Evolutionary conservation across 257 asterid species (phyloP).

Genomic region (Cordia subcordata): DNA sequence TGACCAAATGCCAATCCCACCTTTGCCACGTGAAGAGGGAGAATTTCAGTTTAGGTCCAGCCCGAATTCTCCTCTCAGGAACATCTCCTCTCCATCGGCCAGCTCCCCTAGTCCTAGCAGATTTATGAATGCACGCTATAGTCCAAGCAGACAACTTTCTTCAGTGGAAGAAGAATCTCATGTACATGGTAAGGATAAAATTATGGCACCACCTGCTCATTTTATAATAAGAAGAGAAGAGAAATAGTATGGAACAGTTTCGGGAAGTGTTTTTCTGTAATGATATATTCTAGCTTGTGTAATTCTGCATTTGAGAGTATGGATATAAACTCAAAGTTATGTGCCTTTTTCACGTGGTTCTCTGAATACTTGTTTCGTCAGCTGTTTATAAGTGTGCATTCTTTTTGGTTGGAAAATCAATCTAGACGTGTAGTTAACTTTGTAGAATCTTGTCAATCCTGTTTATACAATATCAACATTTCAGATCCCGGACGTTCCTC

Average conservation of each 20-base stretch:
- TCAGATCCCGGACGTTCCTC: not conserved
- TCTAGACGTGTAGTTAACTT: too few relatives aligned
- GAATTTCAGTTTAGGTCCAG: conserved; percentile 36
- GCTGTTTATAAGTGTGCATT: not conserved
- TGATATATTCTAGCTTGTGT: not conserved
- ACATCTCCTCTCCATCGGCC: conserved; percentile 24
- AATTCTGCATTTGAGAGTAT: not conserved
- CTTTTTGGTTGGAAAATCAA: not conserved
- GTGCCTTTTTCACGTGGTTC: not conserved
- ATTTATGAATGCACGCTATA: conserved; percentile 23
- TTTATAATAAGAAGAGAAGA: conserved; percentile 40
- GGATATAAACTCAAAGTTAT: not conserved
- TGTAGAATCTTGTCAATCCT: not conserved
- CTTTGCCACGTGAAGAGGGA: conserved; percentile 62
- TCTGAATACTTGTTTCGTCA: not conserved
- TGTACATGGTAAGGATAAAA: conserved; percentile 27
- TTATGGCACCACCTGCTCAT: conserved; percentile 44
- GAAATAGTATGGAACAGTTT: conserved; percentile 19
- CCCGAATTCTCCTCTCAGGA: conserved; percentile 22
- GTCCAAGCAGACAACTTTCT: conserved; percentile 39
- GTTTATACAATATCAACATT: too few relatives aligned
- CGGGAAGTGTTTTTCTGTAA: not conserved
- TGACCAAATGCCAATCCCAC: conserved; percentile 30
- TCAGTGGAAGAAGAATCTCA: conserved; percentile 33
- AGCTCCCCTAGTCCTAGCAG: conserved; percentile 47